Evolutionary conservation across 2,329 filamentous ascomycete genomes (phyloP), one percentile per base, ranked within the genome.

Genomic region (Fusarium bactridioides): DNA sequence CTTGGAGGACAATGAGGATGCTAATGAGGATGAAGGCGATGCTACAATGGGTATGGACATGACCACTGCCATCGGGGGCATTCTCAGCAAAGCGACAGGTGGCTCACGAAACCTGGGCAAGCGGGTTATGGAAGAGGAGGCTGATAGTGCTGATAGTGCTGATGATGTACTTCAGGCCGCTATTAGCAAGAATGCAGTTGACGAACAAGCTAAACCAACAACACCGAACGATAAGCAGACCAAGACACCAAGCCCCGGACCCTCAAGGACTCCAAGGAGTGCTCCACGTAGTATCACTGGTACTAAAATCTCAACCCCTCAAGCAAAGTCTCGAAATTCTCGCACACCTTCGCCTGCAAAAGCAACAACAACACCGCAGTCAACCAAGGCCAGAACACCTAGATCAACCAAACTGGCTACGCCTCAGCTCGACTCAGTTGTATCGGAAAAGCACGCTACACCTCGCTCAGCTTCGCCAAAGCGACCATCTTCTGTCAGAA

Each of bases 41-140:
- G 65, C 58, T 21, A 78, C 72, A 25, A 84, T 87, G 78, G 89
- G 86, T 2, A 93, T 93, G 91, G 91, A 93, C 50, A 89, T 93
- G 78, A 93, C 91, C 4, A 85, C 85, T 50, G 88, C 87, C 10
- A 83, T 92, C 51, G 91, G 91, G 15, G 85, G 86, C 13, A 93
- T 94, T 56, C 82, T 92, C 78, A 79, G 68, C 29, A 78, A 74
- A 38, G 73, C 60, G n/a, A 64, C 83, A 80, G 70, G 71, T 15
- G 72, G 64, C n/a, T 75, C 76, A 13, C 76, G 77, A 40, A 70
- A 82, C 71, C 77, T 80, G 40, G 88, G 86, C 13, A 90, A 88
- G 77, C 84, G 84, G 51, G 78, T 88, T 18, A 89, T 91, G 87
- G 88, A 91, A 73, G 81, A 87, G 71, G 89, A 91, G 75, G 85